A percentile compares a stretch with the other conserved stretches of the same genome.
phyloP scores from a whole-genome alignment of 2,329 filamentous ascomycete genomes.

The Fusarium pseudocircinatum region DNA sequence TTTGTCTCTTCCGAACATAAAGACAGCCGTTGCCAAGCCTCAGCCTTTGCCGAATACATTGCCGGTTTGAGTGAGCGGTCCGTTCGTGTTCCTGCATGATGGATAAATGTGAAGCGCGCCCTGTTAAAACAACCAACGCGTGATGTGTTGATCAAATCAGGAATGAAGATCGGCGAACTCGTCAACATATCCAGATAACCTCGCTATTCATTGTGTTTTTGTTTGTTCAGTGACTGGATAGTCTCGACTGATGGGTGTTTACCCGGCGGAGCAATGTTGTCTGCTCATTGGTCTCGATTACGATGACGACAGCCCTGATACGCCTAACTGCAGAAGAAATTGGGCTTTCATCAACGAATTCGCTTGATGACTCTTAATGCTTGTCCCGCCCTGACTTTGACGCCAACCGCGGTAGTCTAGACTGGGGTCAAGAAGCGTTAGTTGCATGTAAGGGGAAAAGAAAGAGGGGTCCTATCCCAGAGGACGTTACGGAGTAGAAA shows the following conservation, averaged over 20 bases:
- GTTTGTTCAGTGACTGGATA: not conserved
- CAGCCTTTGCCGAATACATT: conserved; percentile 1
- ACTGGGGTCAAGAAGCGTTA: conserved; percentile 18
- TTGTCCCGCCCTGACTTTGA: conserved; percentile 21
- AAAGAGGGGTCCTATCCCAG: not conserved
- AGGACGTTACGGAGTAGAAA: conserved; percentile 13
- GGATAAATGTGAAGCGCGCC: not conserved
- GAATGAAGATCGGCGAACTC: conserved; percentile 2
- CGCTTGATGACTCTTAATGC: conserved; percentile 11
- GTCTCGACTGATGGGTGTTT: not conserved
- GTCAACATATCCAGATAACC: not conserved
- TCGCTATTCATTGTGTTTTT: not conserved
- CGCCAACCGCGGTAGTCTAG: conserved; percentile 14
- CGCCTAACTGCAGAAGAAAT: not conserved
- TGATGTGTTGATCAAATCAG: not conserved
- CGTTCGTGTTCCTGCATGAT: not conserved
- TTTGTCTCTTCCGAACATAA: not conserved
- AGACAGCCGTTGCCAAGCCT: conserved; percentile 7
- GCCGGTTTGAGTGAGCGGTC: not conserved
- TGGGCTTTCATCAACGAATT: not conserved
- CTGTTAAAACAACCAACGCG: not conserved
- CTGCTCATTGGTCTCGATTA: conserved; percentile 5
- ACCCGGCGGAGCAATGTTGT: not conserved
- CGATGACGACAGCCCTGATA: not conserved
- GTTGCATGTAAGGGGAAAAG: conserved; percentile 7